These are phyloP conservation scores for Ceraceosorus guamensis DNA, from an alignment of 1,284 basidiomycete species.

Conservation along the genomic window DNA sequence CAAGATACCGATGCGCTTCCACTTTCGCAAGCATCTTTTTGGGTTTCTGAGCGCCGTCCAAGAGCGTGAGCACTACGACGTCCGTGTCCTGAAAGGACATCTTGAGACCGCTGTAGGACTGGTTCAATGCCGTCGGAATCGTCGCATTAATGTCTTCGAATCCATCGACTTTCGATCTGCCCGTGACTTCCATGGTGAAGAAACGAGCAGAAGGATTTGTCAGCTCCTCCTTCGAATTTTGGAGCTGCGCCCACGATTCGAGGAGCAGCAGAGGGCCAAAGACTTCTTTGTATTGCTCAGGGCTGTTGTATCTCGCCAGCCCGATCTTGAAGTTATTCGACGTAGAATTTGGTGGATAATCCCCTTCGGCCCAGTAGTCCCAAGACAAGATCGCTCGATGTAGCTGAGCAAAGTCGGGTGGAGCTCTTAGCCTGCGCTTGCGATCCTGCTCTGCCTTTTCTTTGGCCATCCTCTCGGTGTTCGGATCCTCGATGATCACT, in stretches of 20 bases:
- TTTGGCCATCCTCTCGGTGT: slow-evolving; percentile 19
- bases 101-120: neutral
- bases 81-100: slow-evolving; percentile 40
- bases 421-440: slow-evolving; percentile 62
- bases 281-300: slow-evolving; percentile 64
- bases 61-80: slow-evolving; percentile 70
- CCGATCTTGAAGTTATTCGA: too few species aligned
- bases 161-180: slow-evolving; percentile 24
- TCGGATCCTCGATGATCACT: slow-evolving; percentile 59
- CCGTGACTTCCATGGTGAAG: slow-evolving; percentile 17
- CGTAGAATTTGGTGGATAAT: slow-evolving; percentile 51
- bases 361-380: slow-evolving; percentile 68
- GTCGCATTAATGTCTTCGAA: slow-evolving; percentile 22
- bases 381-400: slow-evolving; percentile 77
- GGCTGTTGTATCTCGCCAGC: slow-evolving; percentile 64
- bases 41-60: slow-evolving; percentile 55
- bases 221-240: slow-evolving; percentile 64
- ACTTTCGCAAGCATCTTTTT: slow-evolving; percentile 71
- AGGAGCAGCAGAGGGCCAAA: slow-evolving; percentile 82
- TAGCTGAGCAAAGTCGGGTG: slow-evolving; percentile 72
- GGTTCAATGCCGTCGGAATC: neutral
- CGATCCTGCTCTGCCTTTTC: slow-evolving; percentile 29
- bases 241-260: slow-evolving; percentile 86
- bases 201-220: slow-evolving; percentile 12
- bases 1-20: slow-evolving; percentile 55